Conservation (phyloP, 129 eudicot genomes). For the Deinandra increscens region DNA sequence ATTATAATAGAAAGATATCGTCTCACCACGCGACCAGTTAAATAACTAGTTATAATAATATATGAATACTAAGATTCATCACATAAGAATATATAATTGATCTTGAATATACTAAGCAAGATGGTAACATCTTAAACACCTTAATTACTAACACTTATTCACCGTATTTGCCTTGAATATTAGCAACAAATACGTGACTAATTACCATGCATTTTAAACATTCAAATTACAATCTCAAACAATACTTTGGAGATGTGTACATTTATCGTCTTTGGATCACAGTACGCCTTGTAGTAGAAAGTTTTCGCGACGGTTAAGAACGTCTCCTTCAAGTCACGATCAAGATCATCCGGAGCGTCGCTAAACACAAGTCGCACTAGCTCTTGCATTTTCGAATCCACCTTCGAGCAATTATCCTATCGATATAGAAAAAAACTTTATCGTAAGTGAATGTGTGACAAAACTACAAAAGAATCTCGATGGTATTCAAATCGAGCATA, state of each 20-base stretch:
- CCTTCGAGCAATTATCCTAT: constrained; percentile 10
- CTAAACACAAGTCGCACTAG: constrained; percentile 53
- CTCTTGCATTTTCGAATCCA: constrained; percentile 64
- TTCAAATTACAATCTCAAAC: constrained; percentile 49
- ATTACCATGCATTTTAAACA: too few relatives aligned
- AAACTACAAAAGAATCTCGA: background rate
- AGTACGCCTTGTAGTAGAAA: constrained; percentile 65
- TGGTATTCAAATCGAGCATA: background rate
- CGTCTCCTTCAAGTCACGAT: constrained; percentile 44
- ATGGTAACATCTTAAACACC: too few relatives aligned
- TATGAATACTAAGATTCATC: too few relatives aligned
- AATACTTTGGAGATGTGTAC: constrained; percentile 67
- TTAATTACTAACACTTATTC: too few relatives aligned
- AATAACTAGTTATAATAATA: too few relatives aligned
- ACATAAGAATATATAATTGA: too few relatives aligned
- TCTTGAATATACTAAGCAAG: too few relatives aligned
- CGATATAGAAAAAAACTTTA: background rate
- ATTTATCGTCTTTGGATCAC: constrained; percentile 40
- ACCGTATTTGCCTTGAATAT: background rate
- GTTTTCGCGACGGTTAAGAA: constrained; percentile 56
- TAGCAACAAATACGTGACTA: background rate
- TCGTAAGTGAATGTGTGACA: background rate
- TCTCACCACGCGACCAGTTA: too few relatives aligned
- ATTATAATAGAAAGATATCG: too few relatives aligned
- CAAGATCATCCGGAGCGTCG: constrained; percentile 36